Conservation (phyloP, 176 grass and related monocot genomes). For the Avena atlantica region DNA sequence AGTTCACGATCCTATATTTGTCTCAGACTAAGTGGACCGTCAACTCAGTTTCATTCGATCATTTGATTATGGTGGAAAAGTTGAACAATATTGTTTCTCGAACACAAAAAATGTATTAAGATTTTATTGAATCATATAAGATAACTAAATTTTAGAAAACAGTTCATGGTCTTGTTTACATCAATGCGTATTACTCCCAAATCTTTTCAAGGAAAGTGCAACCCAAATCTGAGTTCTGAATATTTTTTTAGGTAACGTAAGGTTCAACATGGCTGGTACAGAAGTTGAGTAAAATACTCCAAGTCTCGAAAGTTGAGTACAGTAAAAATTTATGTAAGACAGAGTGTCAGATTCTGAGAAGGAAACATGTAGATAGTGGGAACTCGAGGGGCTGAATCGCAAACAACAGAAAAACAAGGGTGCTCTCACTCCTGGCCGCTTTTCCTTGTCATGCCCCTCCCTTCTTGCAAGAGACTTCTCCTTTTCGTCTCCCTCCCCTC, state of each 20-base stretch:
- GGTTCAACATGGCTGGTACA: neutral
- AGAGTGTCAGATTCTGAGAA: neutral
- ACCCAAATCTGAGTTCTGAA: neutral
- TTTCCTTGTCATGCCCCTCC: slow-evolving; percentile 29
- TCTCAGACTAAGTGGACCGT: neutral
- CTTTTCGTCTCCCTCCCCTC: neutral
- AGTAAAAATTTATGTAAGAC: neutral
- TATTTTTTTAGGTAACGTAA: neutral
- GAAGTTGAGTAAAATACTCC: neutral
- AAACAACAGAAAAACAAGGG: slow-evolving; percentile 26
- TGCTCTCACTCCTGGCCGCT: slow-evolving; percentile 30
- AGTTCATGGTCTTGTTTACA: neutral
- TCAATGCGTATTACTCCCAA: neutral
- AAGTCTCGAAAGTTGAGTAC: neutral
- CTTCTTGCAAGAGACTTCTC: neutral
- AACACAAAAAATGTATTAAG: neutral
- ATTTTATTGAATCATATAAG: neutral
- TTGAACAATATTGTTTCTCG: neutral
- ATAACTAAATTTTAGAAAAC: neutral
- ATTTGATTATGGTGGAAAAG: neutral
- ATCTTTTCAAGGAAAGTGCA: neutral
- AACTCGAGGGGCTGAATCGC: neutral
- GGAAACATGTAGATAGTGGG: neutral
- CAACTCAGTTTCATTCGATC: neutral
- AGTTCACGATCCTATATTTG: neutral